These are phyloP conservation scores for Apophysomyces sp. DNA, from an alignment of 371 early-diverging fungal genomes.

Conservation along the genomic window DNA sequence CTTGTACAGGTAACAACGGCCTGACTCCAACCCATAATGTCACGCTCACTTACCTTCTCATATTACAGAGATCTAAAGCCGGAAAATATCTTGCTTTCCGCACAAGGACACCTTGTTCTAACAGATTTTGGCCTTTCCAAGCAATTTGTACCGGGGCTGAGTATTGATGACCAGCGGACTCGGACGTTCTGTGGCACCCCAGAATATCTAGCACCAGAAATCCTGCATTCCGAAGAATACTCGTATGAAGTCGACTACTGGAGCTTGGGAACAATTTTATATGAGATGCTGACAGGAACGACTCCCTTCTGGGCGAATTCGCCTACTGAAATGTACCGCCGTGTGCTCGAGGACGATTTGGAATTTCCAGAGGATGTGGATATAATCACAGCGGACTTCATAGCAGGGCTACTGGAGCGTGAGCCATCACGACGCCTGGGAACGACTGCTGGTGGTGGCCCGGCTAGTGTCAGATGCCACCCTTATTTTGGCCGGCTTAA, in stretches of 20 bases:
- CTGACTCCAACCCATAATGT: not conserved
- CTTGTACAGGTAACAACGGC: slow-evolving; percentile 58
- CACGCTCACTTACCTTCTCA: not conserved
- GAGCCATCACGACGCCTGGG: slow-evolving; percentile 70
- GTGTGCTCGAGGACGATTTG: slow-evolving; percentile 71
- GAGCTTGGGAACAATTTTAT: slow-evolving; percentile 93
- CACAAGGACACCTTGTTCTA: slow-evolving; percentile 79
- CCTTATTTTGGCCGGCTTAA: slow-evolving; percentile 67
- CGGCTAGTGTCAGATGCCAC: slow-evolving; percentile 64
- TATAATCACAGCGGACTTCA: slow-evolving; percentile 51
- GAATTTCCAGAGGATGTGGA: slow-evolving; percentile 68
- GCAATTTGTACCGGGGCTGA: slow-evolving; percentile 51
- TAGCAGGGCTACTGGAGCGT: slow-evolving; percentile 64
- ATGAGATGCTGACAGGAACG: slow-evolving; percentile 75
- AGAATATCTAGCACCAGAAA: slow-evolving; percentile 91
- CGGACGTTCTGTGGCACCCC: slow-evolving; percentile 95
- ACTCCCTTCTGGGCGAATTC: slow-evolving; percentile 83
- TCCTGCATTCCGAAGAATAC: slow-evolving; percentile 77
- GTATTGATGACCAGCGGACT: slow-evolving; percentile 53
- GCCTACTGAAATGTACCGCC: slow-evolving; percentile 72
- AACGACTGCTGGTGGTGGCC: slow-evolving; percentile 44
- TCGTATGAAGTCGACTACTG: slow-evolving; percentile 95
- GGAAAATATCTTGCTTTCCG: slow-evolving; percentile 84
- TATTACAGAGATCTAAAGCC: slow-evolving; percentile 75
- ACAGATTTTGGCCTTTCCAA: slow-evolving; percentile 88